Conservation (phyloP, 1,139 yeast genomes). For the Maudiozyma humilis region DNA sequence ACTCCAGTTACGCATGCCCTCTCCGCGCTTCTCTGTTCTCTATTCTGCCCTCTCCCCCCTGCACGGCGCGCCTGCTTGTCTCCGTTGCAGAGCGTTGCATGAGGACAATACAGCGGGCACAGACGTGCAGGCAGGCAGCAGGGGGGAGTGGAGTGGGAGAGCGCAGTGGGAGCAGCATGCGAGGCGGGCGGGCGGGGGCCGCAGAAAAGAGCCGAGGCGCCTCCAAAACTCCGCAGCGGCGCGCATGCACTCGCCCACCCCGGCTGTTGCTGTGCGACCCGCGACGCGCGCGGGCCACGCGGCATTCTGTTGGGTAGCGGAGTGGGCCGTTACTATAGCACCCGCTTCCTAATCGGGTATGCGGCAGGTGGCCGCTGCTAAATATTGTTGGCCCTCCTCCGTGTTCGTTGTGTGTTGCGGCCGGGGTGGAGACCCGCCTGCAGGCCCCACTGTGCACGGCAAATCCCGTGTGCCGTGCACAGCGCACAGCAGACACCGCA, state of each 20-base stretch:
- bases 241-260: background rate
- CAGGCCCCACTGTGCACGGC: no score
- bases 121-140: background rate
- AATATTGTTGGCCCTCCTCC: no score
- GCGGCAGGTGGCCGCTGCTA: no score
- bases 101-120: background rate
- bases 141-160: background rate
- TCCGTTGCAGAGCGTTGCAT: background rate
- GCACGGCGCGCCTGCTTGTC: no score
- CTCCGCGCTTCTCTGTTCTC: no score
- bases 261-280: background rate
- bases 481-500: no score
- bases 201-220: background rate
- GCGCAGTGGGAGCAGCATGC: background rate
- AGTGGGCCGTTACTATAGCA: background rate
- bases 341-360: background rate
- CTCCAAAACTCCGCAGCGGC: background rate
- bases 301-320: no score
- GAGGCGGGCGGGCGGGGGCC: no score
- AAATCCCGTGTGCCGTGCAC: no score
- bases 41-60: no score
- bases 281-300: background rate
- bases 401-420: no score
- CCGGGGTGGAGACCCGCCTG: no score
- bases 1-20: background rate